Base-by-base conservation (phyloP, 2,329 filamentous ascomycete genomes). In the Trichoderma pleuroti region DNA sequence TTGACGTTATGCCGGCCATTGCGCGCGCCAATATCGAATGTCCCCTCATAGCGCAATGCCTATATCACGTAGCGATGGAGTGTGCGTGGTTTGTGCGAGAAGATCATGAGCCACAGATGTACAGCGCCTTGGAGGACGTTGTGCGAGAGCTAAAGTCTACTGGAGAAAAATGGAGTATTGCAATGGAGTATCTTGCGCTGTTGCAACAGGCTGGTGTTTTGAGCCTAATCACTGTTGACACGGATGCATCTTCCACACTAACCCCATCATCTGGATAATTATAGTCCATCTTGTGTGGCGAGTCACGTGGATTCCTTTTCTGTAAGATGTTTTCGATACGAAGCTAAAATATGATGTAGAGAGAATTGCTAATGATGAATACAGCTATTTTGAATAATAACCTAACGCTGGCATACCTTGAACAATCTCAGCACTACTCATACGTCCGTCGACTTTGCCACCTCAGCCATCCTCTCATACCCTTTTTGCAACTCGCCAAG, bases 51-150 rank as follows among this genome's bases (percentile, higher is more conserved):
- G 28, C 66, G 10, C 66, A 68, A 32, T 61, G 66, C 12, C 24
- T 68, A 14, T 68, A 68, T 11, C 66, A 68, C n/a, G 56, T 42
- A 5, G 66, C 66, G 8, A 61, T 56, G 9, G 66, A 68, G n/a
- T 68, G 66, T 11, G 66, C 66, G 16, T 68, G 66, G 66, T 68
- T 68, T 24, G 24, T 68, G 3, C 56, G 66, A 34, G 66, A 68
- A 28, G 66, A 68, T 14, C 56, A 68, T 26, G 66, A 68, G 18
- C 39, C 66, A 7, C 66, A 61, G 6, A 68, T 61, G 56, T 61
- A 68, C n/a, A 68, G 42, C 30, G 66, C 66, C 21, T n/a, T 68
- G 56, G 66, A 60, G 16, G 66, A 60, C 21, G 26, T 68, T 14
- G 16, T 68, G 5, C 28, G 39, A 26, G 66, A 57, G 6, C 8